Conservation (phyloP, 2,329 filamentous ascomycete genomes). For the Fusarium foetens region DNA sequence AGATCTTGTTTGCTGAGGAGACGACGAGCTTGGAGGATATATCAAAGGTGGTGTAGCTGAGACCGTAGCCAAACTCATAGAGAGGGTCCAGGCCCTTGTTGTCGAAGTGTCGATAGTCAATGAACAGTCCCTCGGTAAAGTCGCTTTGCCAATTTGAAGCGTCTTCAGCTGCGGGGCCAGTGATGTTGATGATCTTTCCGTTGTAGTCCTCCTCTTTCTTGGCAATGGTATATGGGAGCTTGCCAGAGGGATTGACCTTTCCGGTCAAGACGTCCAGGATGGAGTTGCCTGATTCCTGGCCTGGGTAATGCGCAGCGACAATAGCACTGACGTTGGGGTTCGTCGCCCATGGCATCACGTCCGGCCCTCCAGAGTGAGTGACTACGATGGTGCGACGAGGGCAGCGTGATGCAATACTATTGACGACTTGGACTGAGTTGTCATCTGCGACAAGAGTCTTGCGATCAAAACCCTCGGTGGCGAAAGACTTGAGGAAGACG, state of each 20-base stretch:
- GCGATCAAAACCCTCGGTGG: background rate
- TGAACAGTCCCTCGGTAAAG: background rate
- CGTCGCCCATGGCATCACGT: background rate
- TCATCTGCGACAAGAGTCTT: background rate
- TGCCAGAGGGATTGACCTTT: background rate
- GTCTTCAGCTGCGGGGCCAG: background rate
- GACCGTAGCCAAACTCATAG: constrained; percentile 80
- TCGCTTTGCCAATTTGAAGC: background rate
- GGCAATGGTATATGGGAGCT: constrained; percentile 2
- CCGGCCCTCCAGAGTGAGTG: background rate
- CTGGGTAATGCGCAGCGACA: constrained; percentile 79
- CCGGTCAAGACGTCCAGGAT: background rate
- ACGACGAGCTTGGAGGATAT: background rate
- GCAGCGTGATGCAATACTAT: background rate
- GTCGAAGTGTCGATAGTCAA: constrained; percentile 81
- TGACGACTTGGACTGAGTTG: background rate
- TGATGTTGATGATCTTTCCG: background rate
- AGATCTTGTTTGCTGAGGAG: background rate
- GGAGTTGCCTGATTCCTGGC: constrained; percentile 21
- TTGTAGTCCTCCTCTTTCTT: constrained; percentile 1
- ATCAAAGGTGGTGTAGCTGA: constrained; percentile 76
- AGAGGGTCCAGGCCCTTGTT: constrained; percentile 67
- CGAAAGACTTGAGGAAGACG: background rate
- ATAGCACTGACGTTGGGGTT: background rate
- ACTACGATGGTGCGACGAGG: background rate